Evolutionary conservation across 768 basidiomycete species (phyloP).

Genomic region (Cystobasidium tubakii): DNA sequence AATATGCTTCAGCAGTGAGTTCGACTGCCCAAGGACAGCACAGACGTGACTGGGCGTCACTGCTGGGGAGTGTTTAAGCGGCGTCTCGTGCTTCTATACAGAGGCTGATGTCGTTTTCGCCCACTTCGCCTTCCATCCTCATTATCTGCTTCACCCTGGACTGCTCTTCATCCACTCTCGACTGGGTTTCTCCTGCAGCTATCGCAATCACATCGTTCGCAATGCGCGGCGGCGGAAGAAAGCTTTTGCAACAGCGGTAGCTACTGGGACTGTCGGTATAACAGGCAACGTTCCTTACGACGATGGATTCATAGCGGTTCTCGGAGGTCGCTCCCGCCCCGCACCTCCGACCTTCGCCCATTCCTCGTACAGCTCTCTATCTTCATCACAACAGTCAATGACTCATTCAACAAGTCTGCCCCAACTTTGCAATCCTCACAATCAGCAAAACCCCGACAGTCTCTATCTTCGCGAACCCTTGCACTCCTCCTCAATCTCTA

Average conservation of each 20-base stretch:
- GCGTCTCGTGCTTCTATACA: too few relatives aligned
- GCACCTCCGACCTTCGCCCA: background rate
- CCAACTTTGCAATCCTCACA: background rate
- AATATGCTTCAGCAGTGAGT: slow-evolving; percentile 33
- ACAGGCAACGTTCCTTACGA: background rate
- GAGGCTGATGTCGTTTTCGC: too few relatives aligned
- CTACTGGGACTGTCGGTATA: background rate
- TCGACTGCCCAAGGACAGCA: background rate
- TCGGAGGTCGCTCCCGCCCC: background rate
- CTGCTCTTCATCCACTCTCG: too few relatives aligned
- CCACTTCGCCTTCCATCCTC: background rate
- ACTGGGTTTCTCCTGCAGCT: slow-evolving; percentile 5
- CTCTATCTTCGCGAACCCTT: background rate
- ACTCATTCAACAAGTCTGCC: background rate
- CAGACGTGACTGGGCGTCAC: too few relatives aligned
- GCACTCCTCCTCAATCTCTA: background rate
- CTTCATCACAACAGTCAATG: too few relatives aligned
- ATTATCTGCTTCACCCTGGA: too few relatives aligned
- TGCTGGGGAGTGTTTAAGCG: too few relatives aligned
- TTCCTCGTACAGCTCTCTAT: slow-evolving; percentile 6
- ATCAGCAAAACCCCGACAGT: background rate
- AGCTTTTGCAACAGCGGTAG: slow-evolving; percentile 8
- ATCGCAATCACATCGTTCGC: slow-evolving; percentile 21
- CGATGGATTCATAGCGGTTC: background rate
- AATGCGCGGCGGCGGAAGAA: slow-evolving; percentile 21